Evolutionary conservation across 352 stramenopile species (phyloP).

Genomic region (Phytophthora pluvialis): DNA sequence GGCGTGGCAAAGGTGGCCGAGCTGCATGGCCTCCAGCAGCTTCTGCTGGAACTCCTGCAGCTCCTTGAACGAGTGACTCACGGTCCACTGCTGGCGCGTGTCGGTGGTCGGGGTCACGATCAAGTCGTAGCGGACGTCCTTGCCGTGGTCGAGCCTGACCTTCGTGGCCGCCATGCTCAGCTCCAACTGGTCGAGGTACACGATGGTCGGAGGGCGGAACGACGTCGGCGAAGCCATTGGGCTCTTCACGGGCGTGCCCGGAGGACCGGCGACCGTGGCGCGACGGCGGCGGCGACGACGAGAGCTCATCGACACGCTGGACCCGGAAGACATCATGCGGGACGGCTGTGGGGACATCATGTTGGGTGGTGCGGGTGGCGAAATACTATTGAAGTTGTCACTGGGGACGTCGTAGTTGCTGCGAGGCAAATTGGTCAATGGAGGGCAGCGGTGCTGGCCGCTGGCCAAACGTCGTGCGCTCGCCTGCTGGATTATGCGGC

Average conservation of each 20-base stretch:
- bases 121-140: conserved; percentile 59
- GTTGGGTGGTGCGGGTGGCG: not conserved
- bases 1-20: conserved; percentile 60
- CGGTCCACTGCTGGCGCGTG: conserved; percentile 44
- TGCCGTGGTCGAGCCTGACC: conserved; percentile 22
- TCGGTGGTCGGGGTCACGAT: conserved; percentile 43
- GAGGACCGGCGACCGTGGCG: conserved; percentile 10
- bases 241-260: conserved; percentile 23
- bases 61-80: conserved; percentile 57
- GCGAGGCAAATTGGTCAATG: conserved; percentile 30
- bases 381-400: not conserved
- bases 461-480: conserved; percentile 16
- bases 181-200: conserved; percentile 43
- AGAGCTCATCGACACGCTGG: conserved; percentile 30
- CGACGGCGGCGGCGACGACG: conserved; percentile 30
- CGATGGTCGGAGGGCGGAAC: conserved; percentile 25
- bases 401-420: conserved; percentile 5
- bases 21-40: conserved; percentile 46
- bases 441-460: conserved; percentile 11
- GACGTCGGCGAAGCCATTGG: conserved; percentile 22
- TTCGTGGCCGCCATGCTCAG: conserved; percentile 35
- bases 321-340: conserved; percentile 26
- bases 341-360: conserved; percentile 10
- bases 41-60: conserved; percentile 47
- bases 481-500: conserved; percentile 33